phyloP scores from a whole-genome alignment of 164 flowering plant species.

The Cinnamomum micranthum region DNA sequence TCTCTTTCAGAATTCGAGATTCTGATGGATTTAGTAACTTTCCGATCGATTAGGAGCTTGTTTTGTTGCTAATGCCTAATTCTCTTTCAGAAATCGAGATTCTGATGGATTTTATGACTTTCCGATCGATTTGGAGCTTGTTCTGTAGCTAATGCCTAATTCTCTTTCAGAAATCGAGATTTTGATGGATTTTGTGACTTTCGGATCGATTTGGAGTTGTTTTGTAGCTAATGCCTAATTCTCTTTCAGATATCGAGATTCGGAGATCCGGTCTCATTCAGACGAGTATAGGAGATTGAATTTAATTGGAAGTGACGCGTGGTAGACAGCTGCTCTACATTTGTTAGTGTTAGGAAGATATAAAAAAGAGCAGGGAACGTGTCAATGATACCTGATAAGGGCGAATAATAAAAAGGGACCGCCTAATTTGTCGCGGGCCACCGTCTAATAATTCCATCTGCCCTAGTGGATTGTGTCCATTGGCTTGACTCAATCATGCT shows the following conservation, averaged over 20 bases:
- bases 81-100: too few species aligned
- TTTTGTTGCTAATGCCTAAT: too few species aligned
- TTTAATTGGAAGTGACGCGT: background rate
- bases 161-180: background rate
- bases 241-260: background rate
- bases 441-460: background rate
- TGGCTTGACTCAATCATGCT: background rate
- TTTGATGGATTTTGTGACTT: background rate
- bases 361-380: background rate
- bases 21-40: background rate
- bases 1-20: background rate
- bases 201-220: too few species aligned
- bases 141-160: too few species aligned
- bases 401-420: background rate
- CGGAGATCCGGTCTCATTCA: too few species aligned
- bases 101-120: too few species aligned
- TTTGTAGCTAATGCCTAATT: too few species aligned
- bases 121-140: too few species aligned
- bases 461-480: background rate
- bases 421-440: background rate
- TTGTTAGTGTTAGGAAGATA: too few species aligned
- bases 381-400: background rate
- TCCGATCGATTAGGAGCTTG: too few species aligned
- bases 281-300: too few species aligned
- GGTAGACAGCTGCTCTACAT: background rate